Percentiles rank a stretch among this genome's conserved stretches.
These are phyloP conservation scores for Podaxis sp. DNA, from an alignment of 768 basidiomycete species.

Conservation along the genomic window DNA sequence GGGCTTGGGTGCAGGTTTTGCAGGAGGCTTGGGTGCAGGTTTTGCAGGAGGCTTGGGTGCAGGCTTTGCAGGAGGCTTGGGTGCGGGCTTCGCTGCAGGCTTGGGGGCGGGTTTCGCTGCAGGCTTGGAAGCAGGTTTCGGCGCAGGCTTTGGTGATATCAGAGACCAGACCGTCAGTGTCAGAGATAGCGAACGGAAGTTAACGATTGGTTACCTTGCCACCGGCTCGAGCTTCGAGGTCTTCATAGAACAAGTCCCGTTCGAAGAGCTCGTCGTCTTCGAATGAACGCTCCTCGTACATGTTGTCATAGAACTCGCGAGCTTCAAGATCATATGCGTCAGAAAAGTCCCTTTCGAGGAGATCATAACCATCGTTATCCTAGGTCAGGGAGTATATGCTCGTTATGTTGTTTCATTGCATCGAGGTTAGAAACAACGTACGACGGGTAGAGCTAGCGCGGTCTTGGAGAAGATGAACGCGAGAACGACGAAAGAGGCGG, in stretches of 20 bases:
- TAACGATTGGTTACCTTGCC: background rate
- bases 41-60: background rate
- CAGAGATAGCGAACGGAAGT: no score
- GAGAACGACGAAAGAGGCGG: background rate
- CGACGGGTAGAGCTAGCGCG: background rate
- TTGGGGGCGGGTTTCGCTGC: background rate
- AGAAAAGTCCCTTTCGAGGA: background rate
- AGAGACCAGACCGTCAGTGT: background rate
- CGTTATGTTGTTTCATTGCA: no score
- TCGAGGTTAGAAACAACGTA: background rate
- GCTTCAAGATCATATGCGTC: background rate
- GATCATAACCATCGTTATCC: background rate
- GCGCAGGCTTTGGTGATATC: background rate
- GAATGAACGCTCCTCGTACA: slow-evolving; percentile 1
- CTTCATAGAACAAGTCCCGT: background rate
- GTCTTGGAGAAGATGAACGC: background rate
- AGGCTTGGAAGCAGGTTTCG: background rate
- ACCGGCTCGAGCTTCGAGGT: background rate
- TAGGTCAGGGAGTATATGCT: background rate
- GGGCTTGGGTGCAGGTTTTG: background rate
- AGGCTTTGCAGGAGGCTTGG: background rate
- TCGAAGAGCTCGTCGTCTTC: background rate
- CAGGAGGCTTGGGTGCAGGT: background rate
- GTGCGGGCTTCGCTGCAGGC: background rate
- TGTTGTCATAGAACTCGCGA: background rate